Evolutionary conservation across 495 filamentous ascomycete species (phyloP).

Genomic region (Penicillium cataractarum): DNA sequence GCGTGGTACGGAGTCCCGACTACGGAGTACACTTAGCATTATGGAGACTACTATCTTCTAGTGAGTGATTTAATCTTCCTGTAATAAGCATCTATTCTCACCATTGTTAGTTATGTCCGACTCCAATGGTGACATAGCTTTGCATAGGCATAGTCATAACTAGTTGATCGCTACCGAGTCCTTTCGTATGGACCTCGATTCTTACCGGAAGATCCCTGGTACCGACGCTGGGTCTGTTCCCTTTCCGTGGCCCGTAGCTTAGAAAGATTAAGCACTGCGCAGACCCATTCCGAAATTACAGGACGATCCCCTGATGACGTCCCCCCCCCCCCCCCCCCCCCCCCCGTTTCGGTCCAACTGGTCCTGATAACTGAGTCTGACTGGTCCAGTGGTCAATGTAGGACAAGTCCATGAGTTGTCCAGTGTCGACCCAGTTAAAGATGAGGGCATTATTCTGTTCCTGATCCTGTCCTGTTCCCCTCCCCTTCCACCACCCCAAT

Average conservation of each 20-base stretch:
- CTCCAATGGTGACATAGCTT: neutral
- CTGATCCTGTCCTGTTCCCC: neutral
- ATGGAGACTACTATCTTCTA: neutral
- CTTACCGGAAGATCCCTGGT: constrained; percentile 28
- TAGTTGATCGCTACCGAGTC: neutral
- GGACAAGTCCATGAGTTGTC: neutral
- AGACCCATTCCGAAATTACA: constrained; percentile 17
- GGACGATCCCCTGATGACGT: constrained; percentile 27
- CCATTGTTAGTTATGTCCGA: neutral
- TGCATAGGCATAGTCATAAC: neutral
- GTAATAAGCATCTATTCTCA: neutral
- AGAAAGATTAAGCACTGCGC: constrained; percentile 32
- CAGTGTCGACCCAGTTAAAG: neutral
- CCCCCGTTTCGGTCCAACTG: neutral
- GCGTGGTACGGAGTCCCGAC: neutral
- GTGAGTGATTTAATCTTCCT: constrained; percentile 29
- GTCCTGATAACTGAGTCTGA: neutral
- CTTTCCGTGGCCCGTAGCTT: constrained; percentile 28
- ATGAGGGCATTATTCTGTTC: neutral
- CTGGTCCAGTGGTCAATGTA: too few relatives aligned
- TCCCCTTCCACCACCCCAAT: neutral
- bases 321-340: too few relatives aligned
- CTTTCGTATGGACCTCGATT: neutral
- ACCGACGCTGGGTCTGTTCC: constrained; percentile 30
- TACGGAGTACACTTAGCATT: neutral